phyloP scores from a whole-genome alignment of 805 yeast genomes.

The Candida glaebosa region DNA sequence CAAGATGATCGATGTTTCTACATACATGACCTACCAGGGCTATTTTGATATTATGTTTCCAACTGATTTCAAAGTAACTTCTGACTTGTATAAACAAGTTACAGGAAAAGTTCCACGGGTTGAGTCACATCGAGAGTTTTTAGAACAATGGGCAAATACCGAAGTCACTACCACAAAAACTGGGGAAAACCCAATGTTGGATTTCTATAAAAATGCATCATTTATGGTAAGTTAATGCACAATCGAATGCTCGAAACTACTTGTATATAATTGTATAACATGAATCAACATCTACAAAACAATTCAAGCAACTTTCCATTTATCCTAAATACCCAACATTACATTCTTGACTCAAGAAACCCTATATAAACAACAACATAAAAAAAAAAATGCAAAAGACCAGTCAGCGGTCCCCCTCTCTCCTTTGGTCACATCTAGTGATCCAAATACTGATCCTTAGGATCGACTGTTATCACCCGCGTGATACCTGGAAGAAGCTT shows the following conservation, averaged over 20 bases:
- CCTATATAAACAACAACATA: background rate
- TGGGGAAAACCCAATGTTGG: conserved; percentile 84
- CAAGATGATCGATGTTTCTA: conserved; percentile 62
- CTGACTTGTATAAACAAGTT: conserved; percentile 59
- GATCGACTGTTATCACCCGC: no score
- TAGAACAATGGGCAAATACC: conserved; percentile 67
- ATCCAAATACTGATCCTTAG: no score
- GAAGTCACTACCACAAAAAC: conserved; percentile 64
- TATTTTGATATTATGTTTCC: conserved; percentile 85
- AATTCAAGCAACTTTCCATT: background rate
- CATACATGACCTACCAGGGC: conserved; percentile 84
- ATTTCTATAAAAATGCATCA: conserved; percentile 71
- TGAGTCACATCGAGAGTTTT: conserved; percentile 59
- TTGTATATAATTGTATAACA: no score
- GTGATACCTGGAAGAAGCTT: no score
- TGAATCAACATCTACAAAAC: no score
- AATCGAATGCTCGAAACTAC: no score
- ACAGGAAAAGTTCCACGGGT: conserved; percentile 57
- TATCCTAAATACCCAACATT: background rate
- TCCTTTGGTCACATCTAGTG: no score
- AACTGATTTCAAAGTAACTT: conserved; percentile 64
- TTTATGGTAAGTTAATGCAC: conserved; percentile 40
- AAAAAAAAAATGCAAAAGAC: background rate
- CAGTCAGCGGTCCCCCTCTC: background rate
- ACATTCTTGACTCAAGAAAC: background rate